Base-by-base conservation (phyloP, 2,329 filamentous ascomycete species). In the Lasiodiplodia sp. region DNA sequence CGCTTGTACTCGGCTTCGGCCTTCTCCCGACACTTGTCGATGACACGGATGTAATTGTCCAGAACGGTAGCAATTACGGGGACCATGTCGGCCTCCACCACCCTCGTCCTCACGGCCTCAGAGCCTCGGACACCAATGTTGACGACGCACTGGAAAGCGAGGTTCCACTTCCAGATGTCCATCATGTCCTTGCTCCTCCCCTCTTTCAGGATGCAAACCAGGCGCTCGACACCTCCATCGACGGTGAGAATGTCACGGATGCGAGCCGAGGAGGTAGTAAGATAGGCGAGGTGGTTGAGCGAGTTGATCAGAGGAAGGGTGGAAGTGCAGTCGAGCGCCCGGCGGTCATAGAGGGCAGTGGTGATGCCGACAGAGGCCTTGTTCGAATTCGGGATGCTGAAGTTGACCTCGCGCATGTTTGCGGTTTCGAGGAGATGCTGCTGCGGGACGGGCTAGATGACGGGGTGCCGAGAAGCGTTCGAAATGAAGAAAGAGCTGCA, bases 121-220 rank as follows among this genome's bases (percentile, higher is more conserved):
- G 96, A 97, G 70, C 96, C 96, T 73, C 96, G 89, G 70, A 99
- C 95, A 68, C 96, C 96, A 77, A 99, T 98, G 81, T 99, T 99
- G 78, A 99, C 96, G 72, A 98, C 94, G 80, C 96, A 99, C 82
- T 98, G 96, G 80, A 99, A 99, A 66, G 96, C 96, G 71, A 99
- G 87, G 78, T 97, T 99, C 96, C 96, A 99, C 82, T 98, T 98
- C 96, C 96, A 99, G 92, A 97, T 97, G 80, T 97, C 95, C 95
- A 98, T 97, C 90, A 97, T 91, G 79, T 99, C 95, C 82, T 94
- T 96, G 83, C 93, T 97, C 78, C 96, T 88, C 71, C 96, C 96
- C 82, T 97, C 93, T 82, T 99, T 99, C 80, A 99, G 88, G 77
- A 99, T 97, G 87, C 94, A 97, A 78, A 99, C 93, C 74, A 99